Evolutionary conservation across 352 stramenopile species (phyloP), one percentile per base, ranked within the genome.

Genomic region (Globisporangium irregulare): DNA sequence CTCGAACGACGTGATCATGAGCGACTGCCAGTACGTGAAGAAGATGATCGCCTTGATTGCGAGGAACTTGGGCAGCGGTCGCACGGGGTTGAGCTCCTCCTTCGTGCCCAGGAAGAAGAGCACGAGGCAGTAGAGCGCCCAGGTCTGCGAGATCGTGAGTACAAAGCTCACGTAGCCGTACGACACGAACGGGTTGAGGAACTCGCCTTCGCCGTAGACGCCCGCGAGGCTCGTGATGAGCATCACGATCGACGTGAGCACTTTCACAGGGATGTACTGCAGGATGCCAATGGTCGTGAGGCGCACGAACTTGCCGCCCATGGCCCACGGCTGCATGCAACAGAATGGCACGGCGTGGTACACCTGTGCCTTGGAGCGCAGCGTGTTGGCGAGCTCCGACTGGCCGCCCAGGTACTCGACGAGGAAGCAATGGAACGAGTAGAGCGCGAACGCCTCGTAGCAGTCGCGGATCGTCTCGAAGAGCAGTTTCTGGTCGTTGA

Each of bases 11-110:
- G 83, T 92, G 75, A 98, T 97, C 72, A 97, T 79, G 55, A 98
- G 76, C 32, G 83, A 93, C 81, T 98, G 94, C 94, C 94, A 98
- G 77, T 95, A 98, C 27, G 91, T 97, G 68, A 98, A 97, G 76
- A 98, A 98, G 46, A 98, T 97, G 63, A 98, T 95, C 5, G 86
- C 88, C 69, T 98, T 98, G 72, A 98, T 97, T 5, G 87, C 88
- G 41, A 98, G 67, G 72, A 98, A 98, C 73, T 98, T 98, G n/a
- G 85, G 87, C 68, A 97, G 83, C 48, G 93, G 93, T 15, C 91
- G 79, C 62, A 98, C 92, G 25, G 94, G 92, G 34, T 80, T 78
- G 59, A 98, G 76, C 64, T 97, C 89, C 58, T 97, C 86, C 59
- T 96, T 86, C 5, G 91, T 96, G n/a, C 82, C 94, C 53, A 95